These are phyloP conservation scores for Alternaria metachromatica DNA, from an alignment of 2,329 filamentous ascomycete species.

Conservation along the genomic window DNA sequence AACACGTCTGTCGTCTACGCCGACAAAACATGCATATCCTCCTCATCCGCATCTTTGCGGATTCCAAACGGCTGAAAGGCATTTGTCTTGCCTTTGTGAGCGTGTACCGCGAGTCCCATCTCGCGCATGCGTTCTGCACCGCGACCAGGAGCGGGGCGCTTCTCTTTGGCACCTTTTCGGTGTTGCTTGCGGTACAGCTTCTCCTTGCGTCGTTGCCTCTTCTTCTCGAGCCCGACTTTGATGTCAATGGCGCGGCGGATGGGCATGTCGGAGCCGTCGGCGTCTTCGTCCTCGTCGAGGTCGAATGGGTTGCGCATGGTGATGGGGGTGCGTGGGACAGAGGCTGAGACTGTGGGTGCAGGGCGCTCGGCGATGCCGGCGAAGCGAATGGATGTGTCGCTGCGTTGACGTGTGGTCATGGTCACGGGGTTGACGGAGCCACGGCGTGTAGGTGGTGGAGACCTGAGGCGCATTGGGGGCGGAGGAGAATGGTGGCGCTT, in stretches of 20 bases:
- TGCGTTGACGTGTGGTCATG: conserved; percentile 44
- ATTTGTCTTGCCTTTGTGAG: conserved; percentile 61
- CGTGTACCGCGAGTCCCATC: conserved; percentile 84
- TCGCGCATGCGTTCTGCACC: conserved; percentile 94
- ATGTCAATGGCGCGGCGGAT: conserved; percentile 96
- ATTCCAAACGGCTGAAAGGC: conserved; percentile 37
- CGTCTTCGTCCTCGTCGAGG: conserved; percentile 50
- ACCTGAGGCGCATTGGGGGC: conserved; percentile 57
- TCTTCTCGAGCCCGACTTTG: conserved; percentile 87
- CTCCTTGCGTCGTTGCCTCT: conserved; percentile 89
- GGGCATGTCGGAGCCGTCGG: conserved; percentile 61
- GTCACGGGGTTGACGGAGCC: conserved; percentile 47
- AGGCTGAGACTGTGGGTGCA: conserved; percentile 78
- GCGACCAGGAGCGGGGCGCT: conserved; percentile 73
- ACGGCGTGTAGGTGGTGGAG: conserved; percentile 69
- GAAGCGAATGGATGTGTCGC: conserved; percentile 54
- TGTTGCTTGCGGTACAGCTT: conserved; percentile 91
- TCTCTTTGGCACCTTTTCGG: conserved; percentile 76
- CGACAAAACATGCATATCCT: conserved; percentile 55
- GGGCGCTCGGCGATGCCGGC: conserved; percentile 67
- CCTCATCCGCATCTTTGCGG: conserved; percentile 34
- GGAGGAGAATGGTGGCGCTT: conserved; percentile 60
- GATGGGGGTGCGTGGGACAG: conserved; percentile 79
- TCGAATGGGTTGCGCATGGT: conserved; percentile 32
- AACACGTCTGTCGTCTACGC: conserved; percentile 32